Conservation (phyloP, 1,284 basidiomycete genomes). For the Ustilago lituana region DNA sequence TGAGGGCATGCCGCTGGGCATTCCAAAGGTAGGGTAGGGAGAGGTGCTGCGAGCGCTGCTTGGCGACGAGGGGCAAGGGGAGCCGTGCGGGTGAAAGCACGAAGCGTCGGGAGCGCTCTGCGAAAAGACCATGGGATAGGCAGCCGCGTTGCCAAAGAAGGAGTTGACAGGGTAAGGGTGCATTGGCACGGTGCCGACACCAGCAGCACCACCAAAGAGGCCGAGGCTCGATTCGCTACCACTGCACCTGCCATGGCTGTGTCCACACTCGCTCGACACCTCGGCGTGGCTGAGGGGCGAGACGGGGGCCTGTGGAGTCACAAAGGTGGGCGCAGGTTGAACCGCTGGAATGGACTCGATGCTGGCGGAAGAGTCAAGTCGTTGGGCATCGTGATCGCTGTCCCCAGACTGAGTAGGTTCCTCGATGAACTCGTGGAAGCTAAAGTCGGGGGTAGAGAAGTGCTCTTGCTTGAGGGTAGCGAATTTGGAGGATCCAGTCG, state of each 20-base stretch:
- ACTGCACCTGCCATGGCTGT: constrained; percentile 21
- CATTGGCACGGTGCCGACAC: constrained; percentile 18
- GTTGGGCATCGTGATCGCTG: constrained; percentile 3
- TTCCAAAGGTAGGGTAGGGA: constrained; percentile 30
- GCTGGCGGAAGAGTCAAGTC: too few relatives aligned
- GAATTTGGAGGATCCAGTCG: constrained; percentile 15
- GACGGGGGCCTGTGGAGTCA: constrained; percentile 12
- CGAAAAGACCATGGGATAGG: constrained; percentile 44
- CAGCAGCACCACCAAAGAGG: constrained; percentile 17
- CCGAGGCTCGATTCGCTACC: constrained; percentile 42
- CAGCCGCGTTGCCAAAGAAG: constrained; percentile 16
- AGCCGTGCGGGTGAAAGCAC: constrained; percentile 34
- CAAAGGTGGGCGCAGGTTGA: not conserved
- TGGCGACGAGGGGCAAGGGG: constrained; percentile 45
- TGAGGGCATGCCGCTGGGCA: constrained; percentile 26
- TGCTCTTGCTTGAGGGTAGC: constrained; percentile 15
- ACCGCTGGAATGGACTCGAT: constrained; percentile 9
- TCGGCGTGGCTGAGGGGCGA: constrained; percentile 20
- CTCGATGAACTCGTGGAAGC: constrained; percentile 59
- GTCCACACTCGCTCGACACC: constrained; percentile 10
- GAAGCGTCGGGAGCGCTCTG: constrained; percentile 39
- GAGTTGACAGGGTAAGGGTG: constrained; percentile 19
- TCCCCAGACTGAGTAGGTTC: constrained; percentile 20
- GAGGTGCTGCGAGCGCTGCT: constrained; percentile 43
- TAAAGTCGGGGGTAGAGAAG: constrained; percentile 30